Evolutionary conservation across 2,329 filamentous ascomycete genomes (phyloP).

Genomic region (Colletotrichum sublineola): DNA sequence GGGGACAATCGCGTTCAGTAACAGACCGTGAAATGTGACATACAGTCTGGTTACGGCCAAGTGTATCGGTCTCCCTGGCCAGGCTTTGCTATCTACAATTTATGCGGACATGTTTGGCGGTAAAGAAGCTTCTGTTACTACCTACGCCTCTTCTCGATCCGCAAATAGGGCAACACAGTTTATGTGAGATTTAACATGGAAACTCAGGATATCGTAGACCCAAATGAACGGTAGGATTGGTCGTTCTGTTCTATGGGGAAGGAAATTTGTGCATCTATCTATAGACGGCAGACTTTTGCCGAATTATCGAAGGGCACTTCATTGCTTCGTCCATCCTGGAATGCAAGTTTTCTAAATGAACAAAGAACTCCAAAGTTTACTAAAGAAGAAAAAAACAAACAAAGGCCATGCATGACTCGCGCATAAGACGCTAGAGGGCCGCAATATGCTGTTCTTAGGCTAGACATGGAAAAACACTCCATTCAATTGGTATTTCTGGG

Average conservation of each 20-base stretch:
- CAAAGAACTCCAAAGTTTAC: too few relatives aligned
- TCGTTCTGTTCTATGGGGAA: neutral
- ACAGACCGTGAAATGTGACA: neutral
- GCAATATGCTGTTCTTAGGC: neutral
- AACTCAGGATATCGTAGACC: neutral
- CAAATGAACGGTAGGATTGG: neutral
- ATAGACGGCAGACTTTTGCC: too few relatives aligned
- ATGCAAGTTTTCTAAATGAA: too few relatives aligned
- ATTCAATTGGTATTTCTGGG: slow-evolving; percentile 5
- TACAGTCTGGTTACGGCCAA: neutral
- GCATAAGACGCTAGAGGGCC: neutral
- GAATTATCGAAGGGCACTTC: neutral
- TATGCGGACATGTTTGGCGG: neutral
- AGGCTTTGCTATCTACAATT: neutral
- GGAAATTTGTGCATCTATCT: neutral
- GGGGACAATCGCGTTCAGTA: too few relatives aligned
- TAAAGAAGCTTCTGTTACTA: too few relatives aligned
- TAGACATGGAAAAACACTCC: neutral
- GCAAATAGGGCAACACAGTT: slow-evolving; percentile 19
- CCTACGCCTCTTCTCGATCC: slow-evolving; percentile 17
- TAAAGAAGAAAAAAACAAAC: too few relatives aligned
- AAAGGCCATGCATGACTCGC: slow-evolving; percentile 1
- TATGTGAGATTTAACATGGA: neutral
- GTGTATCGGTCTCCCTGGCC: too few relatives aligned
- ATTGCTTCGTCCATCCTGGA: neutral